Evolutionary conservation across 2,329 filamentous ascomycete genomes (phyloP), one percentile per base, ranked within the genome.

Genomic region (Pseudogymnoascus sp.): DNA sequence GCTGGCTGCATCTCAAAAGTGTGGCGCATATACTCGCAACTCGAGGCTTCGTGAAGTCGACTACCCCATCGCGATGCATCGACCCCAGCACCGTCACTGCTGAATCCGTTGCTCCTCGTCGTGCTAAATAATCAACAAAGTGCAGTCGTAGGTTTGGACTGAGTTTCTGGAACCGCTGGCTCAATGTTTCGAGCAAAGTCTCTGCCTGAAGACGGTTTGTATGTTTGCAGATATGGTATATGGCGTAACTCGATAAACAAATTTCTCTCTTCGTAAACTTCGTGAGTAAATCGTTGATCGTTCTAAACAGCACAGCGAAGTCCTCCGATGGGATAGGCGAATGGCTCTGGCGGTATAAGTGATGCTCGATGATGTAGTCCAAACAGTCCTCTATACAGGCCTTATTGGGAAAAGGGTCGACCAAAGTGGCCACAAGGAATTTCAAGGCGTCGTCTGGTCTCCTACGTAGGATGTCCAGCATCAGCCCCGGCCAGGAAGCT

Each of bases 21-120:
- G 79, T 75, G 1, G 85, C 85, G 71, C 84, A 86, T 7, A 82
- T 76, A 65, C 81, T 84, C 22, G 78, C 75, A 58, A 83, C 75
- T 28, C 72, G 73, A 1, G 73, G 74, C 9, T 72, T 73, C 61
- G 82, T 81, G 62, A 82, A 73, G 58, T 80, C 70, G n/a, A 77
- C 71, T n/a, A 77, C 71, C 0, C 74, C 71, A 38, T 66, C 4
- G 74, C 71, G 1, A 62, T 65, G 66, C 9, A 79, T 65, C 7
- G 65, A 68, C 12, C 75, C 71, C 4, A 83, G 66, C 16, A 85
- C 74, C 3, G 76, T 71, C 43, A 80, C 74, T 0, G 81, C 75
- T 8, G 68, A 30, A 14, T 66, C 63, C 63, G 81, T 82, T 67
- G 77, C 71, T 4, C 67, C 63, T 11, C 67, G 64, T 50, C 70